Evolutionary conservation across 2,329 filamentous ascomycete genomes (phyloP).

Genomic region (Cladorrhinum sp.): DNA sequence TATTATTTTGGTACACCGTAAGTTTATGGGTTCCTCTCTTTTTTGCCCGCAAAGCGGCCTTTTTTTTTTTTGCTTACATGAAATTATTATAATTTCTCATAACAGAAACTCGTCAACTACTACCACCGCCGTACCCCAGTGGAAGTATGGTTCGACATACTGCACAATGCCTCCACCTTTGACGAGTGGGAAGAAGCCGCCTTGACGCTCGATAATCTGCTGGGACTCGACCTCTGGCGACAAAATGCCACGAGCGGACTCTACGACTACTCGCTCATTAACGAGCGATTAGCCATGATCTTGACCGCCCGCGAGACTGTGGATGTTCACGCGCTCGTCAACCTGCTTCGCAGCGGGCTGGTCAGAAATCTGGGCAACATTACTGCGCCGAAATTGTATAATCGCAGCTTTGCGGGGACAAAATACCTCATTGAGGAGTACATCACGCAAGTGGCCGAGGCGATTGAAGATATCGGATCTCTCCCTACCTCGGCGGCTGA

Average conservation of each 20-base stretch:
- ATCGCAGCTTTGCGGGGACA: slow-evolving; percentile 80
- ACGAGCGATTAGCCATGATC: slow-evolving; percentile 70
- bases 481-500: slow-evolving; percentile 53
- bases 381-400: slow-evolving; percentile 75
- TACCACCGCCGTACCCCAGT: slow-evolving; percentile 62
- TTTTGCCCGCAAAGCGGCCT: not conserved
- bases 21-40: not conserved
- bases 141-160: slow-evolving; percentile 62
- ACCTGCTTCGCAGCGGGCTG: slow-evolving; percentile 73
- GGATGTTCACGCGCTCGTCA: slow-evolving; percentile 72
- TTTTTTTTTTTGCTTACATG: not conserved
- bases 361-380: slow-evolving; percentile 92
- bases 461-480: slow-evolving; percentile 70
- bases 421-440: slow-evolving; percentile 92
- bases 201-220: slow-evolving; percentile 73
- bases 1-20: slow-evolving; percentile 22
- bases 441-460: slow-evolving; percentile 76
- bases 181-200: slow-evolving; percentile 89
- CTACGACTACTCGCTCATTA: slow-evolving; percentile 85
- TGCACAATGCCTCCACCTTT: slow-evolving; percentile 66
- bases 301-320: slow-evolving; percentile 65
- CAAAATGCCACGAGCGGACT: slow-evolving; percentile 75
- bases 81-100: slow-evolving; percentile 39
- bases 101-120: slow-evolving; percentile 68
- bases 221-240: slow-evolving; percentile 82